Evolutionary conservation across 1,139 yeast species (phyloP).

Genomic region (Martiniozyma asiatica): DNA sequence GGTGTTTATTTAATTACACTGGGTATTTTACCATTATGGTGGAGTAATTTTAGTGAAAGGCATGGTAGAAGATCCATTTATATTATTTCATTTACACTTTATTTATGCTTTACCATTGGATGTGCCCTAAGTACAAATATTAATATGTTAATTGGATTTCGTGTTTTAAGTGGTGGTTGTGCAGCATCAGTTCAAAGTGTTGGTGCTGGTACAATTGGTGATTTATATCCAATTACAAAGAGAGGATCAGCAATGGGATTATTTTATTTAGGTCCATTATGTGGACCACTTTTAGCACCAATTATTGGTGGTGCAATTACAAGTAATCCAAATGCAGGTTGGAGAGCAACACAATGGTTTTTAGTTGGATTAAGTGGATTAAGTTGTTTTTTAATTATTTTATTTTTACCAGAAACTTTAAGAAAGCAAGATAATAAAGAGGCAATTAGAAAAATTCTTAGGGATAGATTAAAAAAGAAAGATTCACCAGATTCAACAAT

Average conservation of each 20-base stretch:
- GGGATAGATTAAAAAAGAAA: conserved; percentile 21
- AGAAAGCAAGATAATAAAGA: conserved; percentile 41
- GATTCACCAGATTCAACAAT: conserved; percentile 9
- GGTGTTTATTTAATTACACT: conserved; percentile 65
- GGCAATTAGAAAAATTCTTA: conserved; percentile 32
- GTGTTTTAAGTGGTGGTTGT: conserved; percentile 68
- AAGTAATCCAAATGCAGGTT: conserved; percentile 47
- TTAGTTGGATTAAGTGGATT: conserved; percentile 56
- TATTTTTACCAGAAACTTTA: conserved; percentile 68
- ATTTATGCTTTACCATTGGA: conserved; percentile 59
- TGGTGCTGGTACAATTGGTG: conserved; percentile 84
- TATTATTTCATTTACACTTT: conserved; percentile 50
- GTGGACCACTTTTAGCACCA: conserved; percentile 76
- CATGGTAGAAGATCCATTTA: conserved; percentile 70
- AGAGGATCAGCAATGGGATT: conserved; percentile 76
- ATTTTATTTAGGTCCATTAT: conserved; percentile 69
- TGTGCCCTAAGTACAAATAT: conserved; percentile 57
- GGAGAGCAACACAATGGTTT: conserved; percentile 89
- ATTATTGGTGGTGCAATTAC: conserved; percentile 71
- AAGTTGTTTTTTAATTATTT: conserved; percentile 35
- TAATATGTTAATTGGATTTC: conserved; percentile 49
- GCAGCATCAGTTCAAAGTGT: conserved; percentile 83
- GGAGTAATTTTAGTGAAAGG: conserved; percentile 71
- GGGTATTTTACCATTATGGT: conserved; percentile 81
- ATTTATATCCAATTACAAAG: conserved; percentile 51